Conservation (phyloP, 352 stramenopile species). For the Phytophthora tentaculata region DNA sequence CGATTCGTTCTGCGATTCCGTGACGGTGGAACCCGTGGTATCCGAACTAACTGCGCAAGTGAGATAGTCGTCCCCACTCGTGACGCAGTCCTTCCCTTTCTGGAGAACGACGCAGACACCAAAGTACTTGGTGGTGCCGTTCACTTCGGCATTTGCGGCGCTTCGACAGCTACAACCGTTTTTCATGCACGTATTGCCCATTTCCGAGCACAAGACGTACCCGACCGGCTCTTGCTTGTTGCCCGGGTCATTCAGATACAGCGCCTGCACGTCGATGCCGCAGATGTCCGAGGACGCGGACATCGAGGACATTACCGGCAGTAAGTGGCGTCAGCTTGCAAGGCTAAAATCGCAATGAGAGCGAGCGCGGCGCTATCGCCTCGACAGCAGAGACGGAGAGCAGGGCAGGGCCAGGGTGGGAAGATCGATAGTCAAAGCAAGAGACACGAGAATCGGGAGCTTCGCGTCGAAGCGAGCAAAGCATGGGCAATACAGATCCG, state of each 20-base stretch:
- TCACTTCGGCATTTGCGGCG: conserved; percentile 16
- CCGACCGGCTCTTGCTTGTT: conserved; percentile 32
- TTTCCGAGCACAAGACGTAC: conserved; percentile 39
- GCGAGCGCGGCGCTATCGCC: conserved; percentile 10
- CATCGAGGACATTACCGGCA: conserved; percentile 17
- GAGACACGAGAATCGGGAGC: conserved; percentile 14
- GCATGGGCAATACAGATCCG: conserved; percentile 29
- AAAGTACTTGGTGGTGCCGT: conserved; percentile 37
- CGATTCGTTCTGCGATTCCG: conserved; percentile 22
- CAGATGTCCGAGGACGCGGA: conserved; percentile 31
- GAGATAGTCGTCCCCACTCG: conserved; percentile 33
- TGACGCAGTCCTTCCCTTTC: conserved; percentile 31
- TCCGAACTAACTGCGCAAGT: conserved; percentile 29
- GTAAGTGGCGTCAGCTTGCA: conserved; percentile 17
- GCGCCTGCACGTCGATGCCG: conserved; percentile 24
- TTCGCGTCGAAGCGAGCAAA: conserved; percentile 13
- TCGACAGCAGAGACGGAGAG: conserved; percentile 26
- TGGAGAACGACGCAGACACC: conserved; percentile 35
- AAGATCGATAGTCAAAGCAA: conserved; percentile 40
- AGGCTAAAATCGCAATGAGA: conserved; percentile 37
- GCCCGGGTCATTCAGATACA: conserved; percentile 45
- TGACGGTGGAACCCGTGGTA: background rate
- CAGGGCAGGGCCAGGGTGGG: conserved; percentile 30
- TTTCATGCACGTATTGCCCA: conserved; percentile 42
- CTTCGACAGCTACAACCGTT: conserved; percentile 41